Conservation (phyloP, 2,329 filamentous ascomycete species). For the Alternaria postmessia region DNA sequence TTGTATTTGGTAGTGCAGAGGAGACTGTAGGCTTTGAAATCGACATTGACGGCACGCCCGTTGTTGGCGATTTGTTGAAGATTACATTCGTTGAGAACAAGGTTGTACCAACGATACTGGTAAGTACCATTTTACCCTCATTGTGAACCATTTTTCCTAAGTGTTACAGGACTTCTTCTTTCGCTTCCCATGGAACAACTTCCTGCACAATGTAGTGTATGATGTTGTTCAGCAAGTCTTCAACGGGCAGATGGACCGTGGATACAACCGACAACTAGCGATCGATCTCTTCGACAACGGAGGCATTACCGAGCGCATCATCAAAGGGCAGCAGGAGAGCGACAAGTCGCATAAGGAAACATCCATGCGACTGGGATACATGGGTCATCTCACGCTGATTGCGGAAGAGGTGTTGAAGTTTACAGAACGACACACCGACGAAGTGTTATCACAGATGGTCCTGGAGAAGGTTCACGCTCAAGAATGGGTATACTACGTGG, state of each 20-base stretch:
- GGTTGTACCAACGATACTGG: slow-evolving; percentile 94
- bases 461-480: slow-evolving; percentile 88
- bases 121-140: slow-evolving; percentile 59
- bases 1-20: slow-evolving; percentile 46
- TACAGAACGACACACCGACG: slow-evolving; percentile 89
- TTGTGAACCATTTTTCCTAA: not conserved
- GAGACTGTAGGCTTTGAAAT: slow-evolving; percentile 60
- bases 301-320: slow-evolving; percentile 88
- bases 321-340: slow-evolving; percentile 86
- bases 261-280: slow-evolving; percentile 88
- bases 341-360: slow-evolving; percentile 84
- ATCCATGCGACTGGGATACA: slow-evolving; percentile 94
- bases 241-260: slow-evolving; percentile 96
- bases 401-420: slow-evolving; percentile 99
- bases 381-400: slow-evolving; percentile 96
- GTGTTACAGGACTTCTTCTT: slow-evolving; percentile 89
- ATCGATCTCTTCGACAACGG: slow-evolving; percentile 93
- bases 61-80: slow-evolving; percentile 94
- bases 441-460: slow-evolving; percentile 82
- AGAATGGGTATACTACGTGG: slow-evolving; percentile 94
- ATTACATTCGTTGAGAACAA: slow-evolving; percentile 94
- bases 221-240: slow-evolving; percentile 99
- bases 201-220: slow-evolving; percentile 98
- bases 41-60: slow-evolving; percentile 71
- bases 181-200: slow-evolving; percentile 99